Percentiles rank a stretch among this genome's conserved stretches.
These are phyloP conservation scores for Dactylella cylindrospora DNA, from an alignment of 2,329 filamentous ascomycete genomes.

Conservation along the genomic window DNA sequence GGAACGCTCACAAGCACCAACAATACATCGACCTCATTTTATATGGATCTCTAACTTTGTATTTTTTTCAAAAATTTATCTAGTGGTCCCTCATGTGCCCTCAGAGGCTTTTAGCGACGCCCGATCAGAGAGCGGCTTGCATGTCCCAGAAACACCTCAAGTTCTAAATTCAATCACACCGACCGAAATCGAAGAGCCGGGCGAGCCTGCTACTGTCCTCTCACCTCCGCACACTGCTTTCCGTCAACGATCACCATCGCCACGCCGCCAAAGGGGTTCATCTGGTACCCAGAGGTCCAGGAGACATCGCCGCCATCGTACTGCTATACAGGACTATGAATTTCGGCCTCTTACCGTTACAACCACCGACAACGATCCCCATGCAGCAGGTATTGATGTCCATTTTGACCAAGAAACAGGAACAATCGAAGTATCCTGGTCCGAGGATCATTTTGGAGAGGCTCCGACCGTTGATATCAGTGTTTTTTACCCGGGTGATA, in stretches of 20 bases:
- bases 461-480: constrained; percentile 41
- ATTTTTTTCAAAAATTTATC: constrained; percentile 14
- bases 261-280: constrained; percentile 14
- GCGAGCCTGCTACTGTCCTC: constrained; percentile 4
- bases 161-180: constrained; percentile 30
- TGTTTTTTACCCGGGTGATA: constrained; percentile 39
- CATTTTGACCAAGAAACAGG: constrained; percentile 44
- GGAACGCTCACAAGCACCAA: too few relatives aligned
- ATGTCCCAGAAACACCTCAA: constrained; percentile 17
- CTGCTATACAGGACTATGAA: constrained; percentile 31
- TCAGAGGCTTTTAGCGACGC: constrained; percentile 33
- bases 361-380: constrained; percentile 14
- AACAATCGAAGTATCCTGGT: constrained; percentile 43
- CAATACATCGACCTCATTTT: too few relatives aligned
- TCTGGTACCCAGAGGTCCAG: constrained; percentile 15
- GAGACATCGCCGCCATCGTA: constrained; percentile 8
- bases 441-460: constrained; percentile 36
- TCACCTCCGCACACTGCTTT: constrained; percentile 7
- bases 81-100: constrained; percentile 41
- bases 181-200: constrained; percentile 42
- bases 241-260: constrained; percentile 20
- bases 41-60: constrained; percentile 28
- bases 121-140: constrained; percentile 18
- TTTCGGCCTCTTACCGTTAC: neutral
- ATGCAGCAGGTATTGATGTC: constrained; percentile 33